phyloP scores from a whole-genome alignment of 1,284 basidiomycete genomes.

The Ganoderma lingzhi region DNA sequence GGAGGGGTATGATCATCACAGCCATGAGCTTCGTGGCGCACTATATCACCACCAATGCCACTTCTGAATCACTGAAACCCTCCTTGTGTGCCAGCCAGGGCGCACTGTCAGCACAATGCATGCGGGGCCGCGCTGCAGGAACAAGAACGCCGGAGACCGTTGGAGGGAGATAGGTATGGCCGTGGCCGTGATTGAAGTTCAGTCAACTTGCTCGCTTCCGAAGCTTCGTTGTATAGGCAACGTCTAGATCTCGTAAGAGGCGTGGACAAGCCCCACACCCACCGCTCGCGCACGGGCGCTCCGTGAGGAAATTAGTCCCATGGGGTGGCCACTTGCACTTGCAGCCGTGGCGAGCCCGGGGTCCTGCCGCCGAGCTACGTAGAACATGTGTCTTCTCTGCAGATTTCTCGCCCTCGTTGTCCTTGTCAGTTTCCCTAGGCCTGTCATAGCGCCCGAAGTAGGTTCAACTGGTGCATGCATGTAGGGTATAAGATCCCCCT shows the following conservation, averaged over 20 bases:
- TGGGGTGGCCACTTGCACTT: not conserved
- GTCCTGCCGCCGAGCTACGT: not conserved
- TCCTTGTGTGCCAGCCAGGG: not conserved
- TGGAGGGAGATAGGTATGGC: not conserved
- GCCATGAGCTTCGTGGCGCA: conserved; percentile 1
- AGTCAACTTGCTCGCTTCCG: not conserved
- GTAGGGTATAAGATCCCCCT: not conserved
- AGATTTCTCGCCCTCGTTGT: not conserved
- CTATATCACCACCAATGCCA: not conserved
- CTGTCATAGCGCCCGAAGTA: not conserved
- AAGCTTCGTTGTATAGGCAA: not conserved
- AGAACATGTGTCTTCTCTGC: conserved; percentile 2
- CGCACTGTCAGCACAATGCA: not conserved
- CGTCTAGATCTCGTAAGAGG: not conserved
- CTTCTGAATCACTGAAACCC: not conserved
- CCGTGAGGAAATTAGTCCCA: not conserved
- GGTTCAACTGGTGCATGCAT: not conserved
- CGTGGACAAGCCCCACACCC: not conserved
- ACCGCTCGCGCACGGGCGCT: conserved; percentile 1
- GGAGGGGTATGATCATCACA: not conserved
- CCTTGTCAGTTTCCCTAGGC: not conserved
- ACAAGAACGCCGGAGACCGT: not conserved
- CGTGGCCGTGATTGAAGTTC: not conserved
- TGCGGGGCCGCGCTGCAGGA: not conserved
- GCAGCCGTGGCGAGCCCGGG: not conserved